Percentiles rank a stretch among this genome's conserved stretches.
Conservation (phyloP, 148 eudicot genomes). For the Selenicereus undatus region DNA sequence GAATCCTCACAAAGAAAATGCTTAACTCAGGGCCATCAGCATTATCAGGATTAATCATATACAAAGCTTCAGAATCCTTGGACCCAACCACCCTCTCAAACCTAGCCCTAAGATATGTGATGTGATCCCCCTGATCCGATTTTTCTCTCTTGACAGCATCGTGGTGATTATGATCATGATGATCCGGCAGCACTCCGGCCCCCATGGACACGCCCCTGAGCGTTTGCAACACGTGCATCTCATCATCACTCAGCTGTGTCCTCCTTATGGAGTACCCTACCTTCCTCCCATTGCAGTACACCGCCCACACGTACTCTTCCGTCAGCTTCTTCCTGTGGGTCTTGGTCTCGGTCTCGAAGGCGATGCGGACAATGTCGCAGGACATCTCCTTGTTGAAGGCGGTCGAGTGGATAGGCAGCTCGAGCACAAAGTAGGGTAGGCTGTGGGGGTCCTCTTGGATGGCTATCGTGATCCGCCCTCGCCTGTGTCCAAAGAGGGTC, state of each 20-base stretch:
- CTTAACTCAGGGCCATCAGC: conserved; percentile 64
- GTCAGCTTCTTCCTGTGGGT: conserved; percentile 50
- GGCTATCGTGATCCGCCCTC: conserved; percentile 60
- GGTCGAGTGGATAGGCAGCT: conserved; percentile 53
- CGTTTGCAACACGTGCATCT: conserved; percentile 60
- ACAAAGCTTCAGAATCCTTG: conserved; percentile 72
- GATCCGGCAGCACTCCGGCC: conserved; percentile 66
- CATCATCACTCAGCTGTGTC: conserved; percentile 64
- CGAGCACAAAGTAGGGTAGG: conserved; percentile 52
- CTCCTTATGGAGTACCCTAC: conserved; percentile 73
- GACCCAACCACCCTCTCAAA: conserved; percentile 82
- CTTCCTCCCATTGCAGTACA: conserved; percentile 70
- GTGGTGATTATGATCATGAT: background rate
- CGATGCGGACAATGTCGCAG: conserved; percentile 50
- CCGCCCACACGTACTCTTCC: conserved; percentile 90
- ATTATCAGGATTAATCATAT: conserved; percentile 87
- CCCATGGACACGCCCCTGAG: conserved; percentile 89
- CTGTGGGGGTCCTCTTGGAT: conserved; percentile 75
- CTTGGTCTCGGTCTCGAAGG: conserved; percentile 73
- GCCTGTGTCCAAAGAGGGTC: conserved; percentile 73
- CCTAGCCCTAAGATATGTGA: conserved; percentile 72
- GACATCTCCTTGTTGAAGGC: conserved; percentile 77
- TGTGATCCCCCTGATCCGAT: conserved; percentile 46
- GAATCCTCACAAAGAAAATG: conserved; percentile 66
- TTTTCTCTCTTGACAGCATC: conserved; percentile 11